Evolutionary conservation across 768 basidiomycete species (phyloP).

Genomic region (Fomitopsis pulvina): DNA sequence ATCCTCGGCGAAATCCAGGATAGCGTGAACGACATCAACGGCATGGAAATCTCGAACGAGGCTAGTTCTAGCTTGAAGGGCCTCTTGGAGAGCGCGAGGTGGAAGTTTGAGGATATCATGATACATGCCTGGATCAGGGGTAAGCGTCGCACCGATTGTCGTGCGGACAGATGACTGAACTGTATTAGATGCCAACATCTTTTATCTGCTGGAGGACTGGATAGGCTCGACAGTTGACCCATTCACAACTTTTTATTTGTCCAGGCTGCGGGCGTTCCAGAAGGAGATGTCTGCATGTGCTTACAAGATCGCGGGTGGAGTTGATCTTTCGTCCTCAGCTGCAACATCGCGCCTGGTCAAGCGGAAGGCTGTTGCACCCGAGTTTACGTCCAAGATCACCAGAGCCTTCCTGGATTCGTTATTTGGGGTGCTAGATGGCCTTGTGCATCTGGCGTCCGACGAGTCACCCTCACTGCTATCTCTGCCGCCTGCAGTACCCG

Average conservation of each 20-base stretch:
- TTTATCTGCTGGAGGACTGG: constrained; percentile 90
- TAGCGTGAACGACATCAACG: constrained; percentile 70
- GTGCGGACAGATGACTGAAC: background rate
- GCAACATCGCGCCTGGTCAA: constrained; percentile 43
- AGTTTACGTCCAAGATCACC: constrained; percentile 68
- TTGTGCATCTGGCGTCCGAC: constrained; percentile 72
- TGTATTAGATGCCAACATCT: constrained; percentile 64
- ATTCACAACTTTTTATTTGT: constrained; percentile 67
- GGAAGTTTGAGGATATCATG: constrained; percentile 84
- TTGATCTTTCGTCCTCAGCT: constrained; percentile 41
- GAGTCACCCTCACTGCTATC: constrained; percentile 47
- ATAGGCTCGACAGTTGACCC: constrained; percentile 51
- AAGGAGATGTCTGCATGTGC: constrained; percentile 67
- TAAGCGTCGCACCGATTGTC: constrained; percentile 25
- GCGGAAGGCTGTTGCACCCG: constrained; percentile 54
- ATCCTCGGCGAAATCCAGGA: constrained; percentile 85
- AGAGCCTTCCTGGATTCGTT: constrained; percentile 81
- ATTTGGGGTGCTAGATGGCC: constrained; percentile 82
- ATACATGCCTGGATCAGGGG: constrained; percentile 79
- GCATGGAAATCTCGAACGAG: constrained; percentile 78
- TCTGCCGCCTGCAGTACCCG: constrained; percentile 28
- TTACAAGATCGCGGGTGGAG: constrained; percentile 76
- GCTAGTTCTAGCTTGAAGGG: constrained; percentile 58
- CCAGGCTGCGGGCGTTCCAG: constrained; percentile 78
- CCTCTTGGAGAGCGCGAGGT: constrained; percentile 74